phyloP scores from a whole-genome alignment of 495 filamentous ascomycete genomes.

The Immersiella caudata region DNA sequence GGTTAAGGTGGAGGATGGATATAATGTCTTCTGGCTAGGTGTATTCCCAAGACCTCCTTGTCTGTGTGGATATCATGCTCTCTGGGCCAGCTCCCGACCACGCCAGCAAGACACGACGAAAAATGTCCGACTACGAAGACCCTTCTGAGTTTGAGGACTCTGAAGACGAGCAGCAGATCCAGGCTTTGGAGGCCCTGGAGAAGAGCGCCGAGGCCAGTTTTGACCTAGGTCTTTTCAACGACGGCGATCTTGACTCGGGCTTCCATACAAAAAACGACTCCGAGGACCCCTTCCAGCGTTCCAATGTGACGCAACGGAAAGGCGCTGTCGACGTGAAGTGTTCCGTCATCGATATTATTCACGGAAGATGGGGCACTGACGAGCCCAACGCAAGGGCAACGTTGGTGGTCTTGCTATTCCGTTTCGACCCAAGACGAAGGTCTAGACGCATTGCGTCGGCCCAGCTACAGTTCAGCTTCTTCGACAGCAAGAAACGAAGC shows the following conservation, averaged over 20 bases:
- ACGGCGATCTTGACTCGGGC: background rate
- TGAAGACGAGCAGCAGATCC: background rate
- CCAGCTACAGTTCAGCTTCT: background rate
- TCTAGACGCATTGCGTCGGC: background rate
- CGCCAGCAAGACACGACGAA: background rate
- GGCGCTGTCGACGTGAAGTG: background rate
- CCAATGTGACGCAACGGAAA: background rate
- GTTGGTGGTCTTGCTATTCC: background rate
- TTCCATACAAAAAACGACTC: constrained; percentile 2
- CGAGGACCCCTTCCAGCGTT: background rate
- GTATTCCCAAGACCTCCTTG: too few relatives aligned
- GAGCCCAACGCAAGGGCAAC: background rate
- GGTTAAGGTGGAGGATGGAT: too few relatives aligned
- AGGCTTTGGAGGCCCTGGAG: background rate
- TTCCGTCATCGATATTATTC: background rate
- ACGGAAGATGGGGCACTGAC: background rate
- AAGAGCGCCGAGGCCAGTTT: background rate
- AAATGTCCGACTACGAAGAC: background rate
- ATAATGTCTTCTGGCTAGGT: too few relatives aligned
- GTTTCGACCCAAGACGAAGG: background rate
- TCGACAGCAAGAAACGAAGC: background rate
- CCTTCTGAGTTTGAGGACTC: background rate
- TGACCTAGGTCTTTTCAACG: background rate
- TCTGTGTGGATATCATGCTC: too few relatives aligned
- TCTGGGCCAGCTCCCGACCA: too few relatives aligned